These are phyloP conservation scores for Yarrowia phangngaensis DNA, from an alignment of 805 yeast species.

Conservation along the genomic window DNA sequence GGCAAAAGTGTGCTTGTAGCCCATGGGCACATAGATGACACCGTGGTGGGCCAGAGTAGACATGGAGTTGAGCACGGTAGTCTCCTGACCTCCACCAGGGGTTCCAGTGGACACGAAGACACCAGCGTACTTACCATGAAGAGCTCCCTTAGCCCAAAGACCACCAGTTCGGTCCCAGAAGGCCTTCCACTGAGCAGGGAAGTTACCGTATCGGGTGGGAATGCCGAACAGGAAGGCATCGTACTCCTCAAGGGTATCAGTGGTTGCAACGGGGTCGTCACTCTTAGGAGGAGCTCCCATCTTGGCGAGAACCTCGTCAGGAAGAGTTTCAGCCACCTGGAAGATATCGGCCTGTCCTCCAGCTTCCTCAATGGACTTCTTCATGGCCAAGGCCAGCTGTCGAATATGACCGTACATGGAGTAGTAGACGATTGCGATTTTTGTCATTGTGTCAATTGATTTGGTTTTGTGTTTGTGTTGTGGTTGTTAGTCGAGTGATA, in stretches of 20 bases:
- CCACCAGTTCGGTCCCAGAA: slow-evolving; percentile 79
- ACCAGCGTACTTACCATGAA: slow-evolving; percentile 71
- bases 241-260: slow-evolving; percentile 54
- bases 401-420: slow-evolving; percentile 78
- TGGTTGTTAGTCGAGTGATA: not conserved
- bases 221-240: slow-evolving; percentile 75
- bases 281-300: slow-evolving; percentile 59
- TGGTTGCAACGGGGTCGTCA: slow-evolving; percentile 47
- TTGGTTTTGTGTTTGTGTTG: not conserved
- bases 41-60: slow-evolving; percentile 72
- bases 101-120: slow-evolving; percentile 67
- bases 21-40: slow-evolving; percentile 70
- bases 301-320: slow-evolving; percentile 54
- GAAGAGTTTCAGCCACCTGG: slow-evolving; percentile 77
- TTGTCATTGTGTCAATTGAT: slow-evolving; percentile 39
- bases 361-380: slow-evolving; percentile 63
- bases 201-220: slow-evolving; percentile 74
- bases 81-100: slow-evolving; percentile 77
- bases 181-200: slow-evolving; percentile 70
- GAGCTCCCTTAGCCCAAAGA: slow-evolving; percentile 67
- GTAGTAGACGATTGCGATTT: slow-evolving; percentile 73
- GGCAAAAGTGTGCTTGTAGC: slow-evolving; percentile 58
- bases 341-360: slow-evolving; percentile 68
- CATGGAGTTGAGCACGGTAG: slow-evolving; percentile 56
- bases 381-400: slow-evolving; percentile 61